A percentile compares a stretch with the other conserved stretches of the same genome.
Conservation (phyloP, 768 basidiomycete genomes). For the button mushroom (Agaricus bisporus) region DNA sequence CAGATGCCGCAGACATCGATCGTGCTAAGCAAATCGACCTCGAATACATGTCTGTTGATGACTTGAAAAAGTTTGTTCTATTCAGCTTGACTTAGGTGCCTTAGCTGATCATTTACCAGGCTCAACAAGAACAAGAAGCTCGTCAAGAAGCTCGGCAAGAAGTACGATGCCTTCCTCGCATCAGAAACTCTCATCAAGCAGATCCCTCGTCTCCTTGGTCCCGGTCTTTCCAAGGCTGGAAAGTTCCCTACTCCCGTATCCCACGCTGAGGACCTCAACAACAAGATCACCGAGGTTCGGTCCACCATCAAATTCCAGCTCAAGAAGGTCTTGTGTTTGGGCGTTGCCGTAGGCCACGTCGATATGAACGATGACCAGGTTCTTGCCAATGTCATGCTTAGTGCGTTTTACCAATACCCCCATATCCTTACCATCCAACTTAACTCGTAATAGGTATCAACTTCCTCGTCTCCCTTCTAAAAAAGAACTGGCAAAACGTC, state of each 20-base stretch:
- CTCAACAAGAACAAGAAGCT: constrained; percentile 99
- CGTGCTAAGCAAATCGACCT: constrained; percentile 96
- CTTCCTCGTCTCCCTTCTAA: constrained; percentile 98
- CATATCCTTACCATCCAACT: neutral
- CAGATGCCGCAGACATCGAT: constrained; percentile 98
- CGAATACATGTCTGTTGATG: constrained; percentile 99
- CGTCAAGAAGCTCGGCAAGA: constrained; percentile 99
- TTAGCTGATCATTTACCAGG: constrained; percentile 30
- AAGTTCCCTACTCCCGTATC: constrained; percentile 99
- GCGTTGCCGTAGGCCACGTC: constrained; percentile 97
- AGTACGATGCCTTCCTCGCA: constrained; percentile 97
- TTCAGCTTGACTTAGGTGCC: too few species aligned
- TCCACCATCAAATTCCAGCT: constrained; percentile 99
- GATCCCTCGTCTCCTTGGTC: constrained; percentile 98
- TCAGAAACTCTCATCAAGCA: constrained; percentile 99
- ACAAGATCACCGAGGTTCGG: constrained; percentile 92
- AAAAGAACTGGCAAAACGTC: constrained; percentile 99
- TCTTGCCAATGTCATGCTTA: constrained; percentile 95
- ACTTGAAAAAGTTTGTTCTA: constrained; percentile 86
- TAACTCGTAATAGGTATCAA: constrained; percentile 72
- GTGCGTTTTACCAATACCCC: constrained; percentile 36
- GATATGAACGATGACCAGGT: constrained; percentile 98
- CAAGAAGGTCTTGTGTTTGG: constrained; percentile 98
- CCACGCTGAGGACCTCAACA: constrained; percentile 81
- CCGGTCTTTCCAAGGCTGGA: constrained; percentile 99